Evolutionary conservation across 306 rosid species (phyloP).

Genomic region (Inga oerstediana): DNA sequence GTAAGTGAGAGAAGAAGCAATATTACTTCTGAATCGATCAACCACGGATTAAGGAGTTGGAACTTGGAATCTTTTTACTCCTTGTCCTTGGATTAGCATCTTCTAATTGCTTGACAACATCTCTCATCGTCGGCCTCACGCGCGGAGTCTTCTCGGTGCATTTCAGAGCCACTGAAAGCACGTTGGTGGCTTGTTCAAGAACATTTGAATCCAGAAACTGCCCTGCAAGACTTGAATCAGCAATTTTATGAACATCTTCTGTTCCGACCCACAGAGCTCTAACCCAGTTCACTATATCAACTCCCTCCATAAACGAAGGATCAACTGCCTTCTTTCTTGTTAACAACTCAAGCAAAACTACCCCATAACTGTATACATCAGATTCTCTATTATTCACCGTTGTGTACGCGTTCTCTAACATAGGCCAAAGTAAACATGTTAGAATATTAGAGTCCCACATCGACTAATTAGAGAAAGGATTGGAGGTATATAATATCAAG

Average conservation of each 20-base stretch:
- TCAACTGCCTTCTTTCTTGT: constrained; percentile 68
- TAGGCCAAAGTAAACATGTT: constrained; percentile 17
- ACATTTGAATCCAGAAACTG: constrained; percentile 48
- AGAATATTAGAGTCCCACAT: background rate
- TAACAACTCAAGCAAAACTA: constrained; percentile 80
- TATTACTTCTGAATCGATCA: background rate
- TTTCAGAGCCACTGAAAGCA: constrained; percentile 60
- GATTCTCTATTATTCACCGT: constrained; percentile 52
- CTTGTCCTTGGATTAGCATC: constrained; percentile 38
- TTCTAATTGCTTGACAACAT: constrained; percentile 49
- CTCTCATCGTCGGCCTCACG: constrained; percentile 64
- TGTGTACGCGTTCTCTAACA: constrained; percentile 73
- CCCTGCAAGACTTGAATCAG: constrained; percentile 54
- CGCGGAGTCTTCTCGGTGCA: constrained; percentile 65
- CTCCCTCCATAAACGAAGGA: constrained; percentile 52
- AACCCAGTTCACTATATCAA: constrained; percentile 59
- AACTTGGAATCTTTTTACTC: constrained; percentile 25
- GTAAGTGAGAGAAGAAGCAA: background rate
- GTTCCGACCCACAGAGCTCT: constrained; percentile 50
- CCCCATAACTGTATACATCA: constrained; percentile 84
- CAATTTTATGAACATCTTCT: constrained; percentile 48
- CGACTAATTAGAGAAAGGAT: too few species aligned
- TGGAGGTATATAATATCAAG: too few species aligned
- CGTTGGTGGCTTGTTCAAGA: constrained; percentile 52
- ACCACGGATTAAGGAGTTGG: background rate